Percentiles rank a stretch among this genome's conserved stretches.
Conservation (phyloP, 208 protist genomes). For the Blastocrithidia nonstop region DNA sequence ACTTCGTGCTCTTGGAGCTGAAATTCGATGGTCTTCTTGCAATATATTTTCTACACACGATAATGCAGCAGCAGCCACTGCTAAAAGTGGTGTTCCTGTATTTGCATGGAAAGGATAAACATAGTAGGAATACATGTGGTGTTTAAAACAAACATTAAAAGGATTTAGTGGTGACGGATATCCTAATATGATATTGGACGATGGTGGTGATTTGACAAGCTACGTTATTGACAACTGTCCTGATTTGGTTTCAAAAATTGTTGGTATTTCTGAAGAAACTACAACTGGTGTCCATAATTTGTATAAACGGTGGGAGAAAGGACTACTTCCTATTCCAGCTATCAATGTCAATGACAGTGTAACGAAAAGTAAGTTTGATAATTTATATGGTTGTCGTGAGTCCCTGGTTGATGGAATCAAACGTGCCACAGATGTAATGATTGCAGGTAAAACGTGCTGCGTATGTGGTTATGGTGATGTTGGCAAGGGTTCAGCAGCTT, state of each 20-base stretch:
- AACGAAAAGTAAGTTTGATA: conserved; percentile 99
- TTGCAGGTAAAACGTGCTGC: no score
- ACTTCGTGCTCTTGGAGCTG: conserved; percentile 92
- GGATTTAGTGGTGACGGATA: conserved; percentile 74
- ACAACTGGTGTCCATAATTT: conserved; percentile 99
- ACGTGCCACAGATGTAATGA: conserved; percentile 99
- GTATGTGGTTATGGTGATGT: no score
- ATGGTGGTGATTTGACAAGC: conserved; percentile 98
- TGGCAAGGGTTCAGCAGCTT: no score
- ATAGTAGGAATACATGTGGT: conserved; percentile 98
- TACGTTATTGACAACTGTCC: conserved; percentile 90
- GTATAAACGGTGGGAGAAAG: conserved; percentile 91
- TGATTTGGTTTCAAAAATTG: conserved; percentile 86
- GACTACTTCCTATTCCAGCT: conserved; percentile 94
- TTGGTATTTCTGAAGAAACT: conserved; percentile 99
- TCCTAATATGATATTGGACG: conserved; percentile 98
- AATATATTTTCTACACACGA: conserved; percentile 99
- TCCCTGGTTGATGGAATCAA: conserved; percentile 99
- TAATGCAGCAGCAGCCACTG: conserved; percentile 69
- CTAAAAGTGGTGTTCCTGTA: conserved; percentile 89
- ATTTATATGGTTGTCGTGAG: conserved; percentile 98
- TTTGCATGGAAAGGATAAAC: conserved; percentile 99
- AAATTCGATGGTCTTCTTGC: conserved; percentile 94
- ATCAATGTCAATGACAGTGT: conserved; percentile 99
- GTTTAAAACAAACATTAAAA: conserved; percentile 91